These are phyloP conservation scores for Cryptococcus amylolentus DNA, from an alignment of 1,284 basidiomycete species.

Conservation along the genomic window DNA sequence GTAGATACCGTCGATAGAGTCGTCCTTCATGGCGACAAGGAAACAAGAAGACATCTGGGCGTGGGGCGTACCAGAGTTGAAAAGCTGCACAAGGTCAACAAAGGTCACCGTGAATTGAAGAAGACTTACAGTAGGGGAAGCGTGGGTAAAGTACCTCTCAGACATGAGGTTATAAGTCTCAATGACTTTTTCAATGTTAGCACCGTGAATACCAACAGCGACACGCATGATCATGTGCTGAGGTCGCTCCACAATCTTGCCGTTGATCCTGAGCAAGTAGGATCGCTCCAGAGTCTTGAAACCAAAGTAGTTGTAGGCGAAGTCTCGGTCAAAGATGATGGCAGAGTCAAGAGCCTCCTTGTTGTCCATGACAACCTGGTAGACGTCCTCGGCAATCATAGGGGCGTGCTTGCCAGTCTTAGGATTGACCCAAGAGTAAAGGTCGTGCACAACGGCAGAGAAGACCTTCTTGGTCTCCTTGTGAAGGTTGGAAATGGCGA, in stretches of 20 bases:
- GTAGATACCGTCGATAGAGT: constrained; percentile 99
- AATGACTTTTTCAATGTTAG: constrained; percentile 81
- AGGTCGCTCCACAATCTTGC: constrained; percentile 92
- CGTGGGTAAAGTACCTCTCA: constrained; percentile 95
- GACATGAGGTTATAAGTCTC: constrained; percentile 96
- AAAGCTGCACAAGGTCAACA: constrained; percentile 55
- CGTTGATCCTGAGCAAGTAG: constrained; percentile 90
- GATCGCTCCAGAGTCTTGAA: constrained; percentile 99
- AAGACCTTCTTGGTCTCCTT: constrained; percentile 99
- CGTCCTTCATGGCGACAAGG: constrained; percentile 97
- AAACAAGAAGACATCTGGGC: constrained; percentile 97
- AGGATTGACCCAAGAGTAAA: constrained; percentile 94
- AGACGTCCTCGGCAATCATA: constrained; percentile 89
- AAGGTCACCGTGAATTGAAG: background rate
- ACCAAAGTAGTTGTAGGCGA: constrained; percentile 95
- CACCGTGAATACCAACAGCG: constrained; percentile 92
- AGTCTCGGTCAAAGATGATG: constrained; percentile 97
- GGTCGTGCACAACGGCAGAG: constrained; percentile 82
- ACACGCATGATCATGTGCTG: constrained; percentile 99
- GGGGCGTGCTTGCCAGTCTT: constrained; percentile 84
- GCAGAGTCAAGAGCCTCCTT: constrained; percentile 84
- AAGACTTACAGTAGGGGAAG: constrained; percentile 70
- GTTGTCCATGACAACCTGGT: constrained; percentile 77
- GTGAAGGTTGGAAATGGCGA: constrained; percentile 97
- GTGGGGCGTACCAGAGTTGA: constrained; percentile 96